Base-by-base conservation (phyloP, 2,329 filamentous ascomycete genomes). In the Penicillium sp. region DNA sequence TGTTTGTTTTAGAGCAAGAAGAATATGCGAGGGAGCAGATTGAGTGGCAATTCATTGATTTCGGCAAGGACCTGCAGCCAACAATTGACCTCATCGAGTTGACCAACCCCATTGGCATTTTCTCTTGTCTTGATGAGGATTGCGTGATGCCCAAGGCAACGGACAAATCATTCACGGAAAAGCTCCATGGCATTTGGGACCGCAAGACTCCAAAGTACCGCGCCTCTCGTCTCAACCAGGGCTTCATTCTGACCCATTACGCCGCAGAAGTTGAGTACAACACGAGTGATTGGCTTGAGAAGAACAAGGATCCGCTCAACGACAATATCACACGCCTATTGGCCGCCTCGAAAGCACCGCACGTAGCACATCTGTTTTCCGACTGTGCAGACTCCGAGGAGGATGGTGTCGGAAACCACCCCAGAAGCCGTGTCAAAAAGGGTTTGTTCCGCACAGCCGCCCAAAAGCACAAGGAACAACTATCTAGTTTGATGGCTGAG, bases 21-120 rank as follows among this genome's bases (percentile, higher is more conserved):
- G 94, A 99, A 74, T 99, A 99, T 74, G 93, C 94, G 9, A 83
- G 93, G 48, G 94, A 99, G 73, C 91, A 97, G 75, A 99, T 99
- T 66, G 94, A 99, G 77, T 99, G 94, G 94, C 92, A 97, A 71
- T 99, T 99, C 73, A 99, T 99, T 71, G 94, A 99, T 75, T 99
- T 99, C 72, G 94, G 94, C 19, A 92, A 93, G 61, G 94, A 99
- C 71, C 81, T 99, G 27, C 95, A 99, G 73, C 94, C 94, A 0
- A 99, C 94, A 0, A 99, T 99, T 67, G 94, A 99, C 69, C 82
- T 99, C 45, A 99, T 99, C 62, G 94, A 99, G 75, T 76, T 99
- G 35, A 85, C 94, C 0, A 99, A 99, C 67, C 94, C 94, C 0
- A 99, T 99, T 57, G 95, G 94, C 80, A 96, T 99, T 68, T 99